These are phyloP conservation scores for Tetracladium marchalianum DNA, from an alignment of 495 filamentous ascomycete genomes.

Conservation along the genomic window DNA sequence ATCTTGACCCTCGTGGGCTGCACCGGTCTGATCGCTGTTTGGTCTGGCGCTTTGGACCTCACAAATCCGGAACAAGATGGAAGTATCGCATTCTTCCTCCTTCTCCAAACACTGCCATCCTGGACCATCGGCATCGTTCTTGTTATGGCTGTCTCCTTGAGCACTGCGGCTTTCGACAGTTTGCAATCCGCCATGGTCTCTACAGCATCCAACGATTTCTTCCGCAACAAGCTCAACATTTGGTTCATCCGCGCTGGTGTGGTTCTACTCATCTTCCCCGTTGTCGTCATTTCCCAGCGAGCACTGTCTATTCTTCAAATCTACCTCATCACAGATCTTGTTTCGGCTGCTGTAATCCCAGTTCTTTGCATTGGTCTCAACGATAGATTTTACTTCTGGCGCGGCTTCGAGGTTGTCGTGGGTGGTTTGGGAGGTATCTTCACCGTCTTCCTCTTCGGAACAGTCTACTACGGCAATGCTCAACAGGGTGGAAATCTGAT, in stretches of 20 bases:
- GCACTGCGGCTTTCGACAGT: constrained; percentile 64
- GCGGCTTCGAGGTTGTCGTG: constrained; percentile 63
- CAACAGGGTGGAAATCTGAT: constrained; percentile 53
- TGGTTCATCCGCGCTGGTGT: constrained; percentile 57
- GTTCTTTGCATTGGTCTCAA: constrained; percentile 56
- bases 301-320: constrained; percentile 64
- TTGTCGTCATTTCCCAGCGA: constrained; percentile 59
- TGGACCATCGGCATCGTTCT: constrained; percentile 71
- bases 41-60: constrained; percentile 54
- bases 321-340: constrained; percentile 65
- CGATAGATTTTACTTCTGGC: constrained; percentile 56
- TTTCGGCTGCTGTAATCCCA: constrained; percentile 60
- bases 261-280: constrained; percentile 57
- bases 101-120: constrained; percentile 56
- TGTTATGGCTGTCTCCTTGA: constrained; percentile 63
- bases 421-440: constrained; percentile 63
- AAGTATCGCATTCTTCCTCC: constrained; percentile 59
- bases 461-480: constrained; percentile 57
- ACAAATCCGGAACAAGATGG: constrained; percentile 46
- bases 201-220: constrained; percentile 65
- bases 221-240: constrained; percentile 62
- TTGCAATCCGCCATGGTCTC: constrained; percentile 71
- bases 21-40: constrained; percentile 61
- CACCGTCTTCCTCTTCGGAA: constrained; percentile 66
- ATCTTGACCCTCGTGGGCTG: constrained; percentile 58